phyloP scores from a whole-genome alignment of 257 asterid species.

The Ligustrum vulgare region DNA sequence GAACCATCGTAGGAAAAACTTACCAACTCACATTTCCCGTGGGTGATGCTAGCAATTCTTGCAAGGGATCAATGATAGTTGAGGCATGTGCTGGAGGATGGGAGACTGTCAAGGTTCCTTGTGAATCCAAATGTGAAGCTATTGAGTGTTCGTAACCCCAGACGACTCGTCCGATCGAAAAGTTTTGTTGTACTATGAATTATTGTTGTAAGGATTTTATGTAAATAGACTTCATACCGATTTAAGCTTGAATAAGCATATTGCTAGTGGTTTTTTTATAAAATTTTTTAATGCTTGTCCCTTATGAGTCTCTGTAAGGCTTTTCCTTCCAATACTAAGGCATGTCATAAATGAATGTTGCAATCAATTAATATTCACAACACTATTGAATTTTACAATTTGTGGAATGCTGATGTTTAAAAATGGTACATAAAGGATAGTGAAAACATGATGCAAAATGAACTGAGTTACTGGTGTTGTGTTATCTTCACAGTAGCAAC shows the following conservation, averaged over 20 bases:
- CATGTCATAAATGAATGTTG: no score
- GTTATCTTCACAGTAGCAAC: no score
- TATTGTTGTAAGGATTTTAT: background rate
- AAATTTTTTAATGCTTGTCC: no score
- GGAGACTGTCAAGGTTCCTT: conserved; percentile 71
- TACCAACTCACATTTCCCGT: conserved; percentile 72
- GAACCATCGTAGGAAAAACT: conserved; percentile 64
- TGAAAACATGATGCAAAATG: no score
- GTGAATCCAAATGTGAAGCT: conserved; percentile 69
- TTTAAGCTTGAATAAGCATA: background rate
- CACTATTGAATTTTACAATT: no score
- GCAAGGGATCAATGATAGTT: conserved; percentile 87
- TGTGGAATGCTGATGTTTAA: no score
- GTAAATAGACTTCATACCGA: background rate
- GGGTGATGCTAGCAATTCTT: conserved; percentile 89
- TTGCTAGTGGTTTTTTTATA: no score
- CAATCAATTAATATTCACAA: no score
- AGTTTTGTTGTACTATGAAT: background rate
- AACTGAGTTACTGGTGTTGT: no score
- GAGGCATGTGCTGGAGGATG: conserved; percentile 92
- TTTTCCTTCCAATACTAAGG: no score
- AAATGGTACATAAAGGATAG: no score
- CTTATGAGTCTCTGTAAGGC: no score
- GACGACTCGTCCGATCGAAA: conserved; percentile 26
- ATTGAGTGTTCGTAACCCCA: conserved; percentile 65